Conservation (phyloP, 768 basidiomycete genomes). For the Calocera viscosa region DNA sequence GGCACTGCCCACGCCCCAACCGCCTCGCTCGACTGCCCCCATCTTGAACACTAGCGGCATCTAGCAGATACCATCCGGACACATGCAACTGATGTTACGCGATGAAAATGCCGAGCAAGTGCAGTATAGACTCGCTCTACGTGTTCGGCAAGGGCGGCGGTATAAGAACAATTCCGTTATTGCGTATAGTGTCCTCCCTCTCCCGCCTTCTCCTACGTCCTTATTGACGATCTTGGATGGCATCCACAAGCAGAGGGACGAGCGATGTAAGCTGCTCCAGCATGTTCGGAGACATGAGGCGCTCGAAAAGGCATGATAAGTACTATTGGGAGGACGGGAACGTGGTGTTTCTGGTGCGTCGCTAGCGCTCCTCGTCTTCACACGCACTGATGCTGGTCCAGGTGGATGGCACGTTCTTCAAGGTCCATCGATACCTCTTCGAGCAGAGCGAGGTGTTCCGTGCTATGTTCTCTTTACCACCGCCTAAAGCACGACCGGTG, state of each 20-base stretch:
- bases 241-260: neutral
- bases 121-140: neutral
- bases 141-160: neutral
- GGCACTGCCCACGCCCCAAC: neutral
- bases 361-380: neutral
- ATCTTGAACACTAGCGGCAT: neutral
- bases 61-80: neutral
- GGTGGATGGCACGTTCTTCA: conserved; percentile 32
- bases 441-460: conserved; percentile 42
- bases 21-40: neutral
- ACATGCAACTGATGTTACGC: neutral
- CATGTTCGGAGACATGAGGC: neutral
- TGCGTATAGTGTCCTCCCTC: neutral
- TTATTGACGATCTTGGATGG: neutral
- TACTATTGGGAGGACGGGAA: conserved; percentile 25
- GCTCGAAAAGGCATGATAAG: conserved; percentile 11
- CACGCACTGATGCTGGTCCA: conserved; percentile 14
- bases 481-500: conserved; percentile 24
- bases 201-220: neutral
- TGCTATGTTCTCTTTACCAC: conserved; percentile 26
- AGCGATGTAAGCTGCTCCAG: neutral
- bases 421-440: conserved; percentile 50
- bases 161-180: neutral
- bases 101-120: neutral
- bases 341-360: conserved; percentile 20